A percentile compares a stretch with the other conserved stretches of the same genome.
Conservation (phyloP, 345 rosid species). For the Psidium friedrichsthalianum region DNA sequence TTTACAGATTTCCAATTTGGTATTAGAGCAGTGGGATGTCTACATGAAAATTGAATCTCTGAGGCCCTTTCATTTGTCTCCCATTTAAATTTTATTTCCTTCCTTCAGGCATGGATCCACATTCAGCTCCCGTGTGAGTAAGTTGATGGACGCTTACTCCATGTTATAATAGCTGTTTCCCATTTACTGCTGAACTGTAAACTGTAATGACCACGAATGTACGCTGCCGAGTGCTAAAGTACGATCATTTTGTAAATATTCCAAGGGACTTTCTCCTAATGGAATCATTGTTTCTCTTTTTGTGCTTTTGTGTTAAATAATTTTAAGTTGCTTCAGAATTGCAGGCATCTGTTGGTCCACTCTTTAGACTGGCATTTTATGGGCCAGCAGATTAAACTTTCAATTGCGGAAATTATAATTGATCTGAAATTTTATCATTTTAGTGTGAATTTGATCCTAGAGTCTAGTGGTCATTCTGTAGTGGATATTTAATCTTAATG, state of each 20-base stretch:
- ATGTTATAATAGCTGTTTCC: background rate
- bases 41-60: background rate
- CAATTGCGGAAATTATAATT: background rate
- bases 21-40: background rate
- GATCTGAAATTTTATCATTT: background rate
- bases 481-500: background rate
- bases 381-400: background rate
- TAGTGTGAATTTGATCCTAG: background rate
- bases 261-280: background rate
- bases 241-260: background rate
- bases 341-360: background rate
- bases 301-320: background rate
- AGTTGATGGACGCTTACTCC: background rate
- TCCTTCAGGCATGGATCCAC: background rate
- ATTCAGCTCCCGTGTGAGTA: background rate
- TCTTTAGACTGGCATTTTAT: background rate
- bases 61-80: background rate
- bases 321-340: background rate
- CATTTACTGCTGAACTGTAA: background rate
- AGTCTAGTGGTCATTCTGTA: background rate
- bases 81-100: background rate
- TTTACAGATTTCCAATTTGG: background rate
- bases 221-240: background rate
- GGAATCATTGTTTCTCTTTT: background rate
- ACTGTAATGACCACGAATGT: background rate